phyloP scores from a whole-genome alignment of 2,329 filamentous ascomycete genomes.

The Trichophyton simii region DNA sequence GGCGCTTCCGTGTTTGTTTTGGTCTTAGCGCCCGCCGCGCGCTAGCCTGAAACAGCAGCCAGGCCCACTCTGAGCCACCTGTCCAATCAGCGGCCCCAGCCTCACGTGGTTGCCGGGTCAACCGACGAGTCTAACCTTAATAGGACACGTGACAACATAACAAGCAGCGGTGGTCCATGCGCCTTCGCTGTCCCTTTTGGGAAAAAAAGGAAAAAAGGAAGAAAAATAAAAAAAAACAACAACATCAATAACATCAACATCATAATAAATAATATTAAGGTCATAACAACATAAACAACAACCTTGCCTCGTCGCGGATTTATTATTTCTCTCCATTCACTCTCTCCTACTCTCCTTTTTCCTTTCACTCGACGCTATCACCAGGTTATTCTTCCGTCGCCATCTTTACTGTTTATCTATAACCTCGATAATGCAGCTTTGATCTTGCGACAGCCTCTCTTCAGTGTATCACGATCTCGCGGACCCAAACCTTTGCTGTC shows the following conservation, averaged over 20 bases:
- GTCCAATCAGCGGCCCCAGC: not conserved
- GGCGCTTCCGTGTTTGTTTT: not conserved
- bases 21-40: not conserved
- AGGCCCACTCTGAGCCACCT: not conserved
- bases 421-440: conserved; percentile 4
- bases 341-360: conserved; percentile 7
- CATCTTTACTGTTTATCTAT: not conserved
- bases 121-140: conserved; percentile 22
- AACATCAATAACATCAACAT: conserved; percentile 1
- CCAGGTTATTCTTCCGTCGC: not conserved
- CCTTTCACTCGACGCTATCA: conserved; percentile 1
- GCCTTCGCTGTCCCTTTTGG: not conserved
- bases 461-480: conserved; percentile 5
- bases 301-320: conserved; percentile 1
- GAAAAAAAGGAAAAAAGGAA: not conserved
- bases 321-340: conserved; percentile 12
- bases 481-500: conserved; percentile 11
- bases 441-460: not conserved
- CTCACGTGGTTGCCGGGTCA: conserved; percentile 11
- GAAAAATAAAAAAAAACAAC: not conserved
- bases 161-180: conserved; percentile 14
- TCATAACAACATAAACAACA: not conserved
- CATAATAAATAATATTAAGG: not conserved
- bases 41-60: not conserved
- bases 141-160: conserved; percentile 28